Conservation (phyloP, 2,329 filamentous ascomycete species). For the Zymoseptoria brevis region DNA sequence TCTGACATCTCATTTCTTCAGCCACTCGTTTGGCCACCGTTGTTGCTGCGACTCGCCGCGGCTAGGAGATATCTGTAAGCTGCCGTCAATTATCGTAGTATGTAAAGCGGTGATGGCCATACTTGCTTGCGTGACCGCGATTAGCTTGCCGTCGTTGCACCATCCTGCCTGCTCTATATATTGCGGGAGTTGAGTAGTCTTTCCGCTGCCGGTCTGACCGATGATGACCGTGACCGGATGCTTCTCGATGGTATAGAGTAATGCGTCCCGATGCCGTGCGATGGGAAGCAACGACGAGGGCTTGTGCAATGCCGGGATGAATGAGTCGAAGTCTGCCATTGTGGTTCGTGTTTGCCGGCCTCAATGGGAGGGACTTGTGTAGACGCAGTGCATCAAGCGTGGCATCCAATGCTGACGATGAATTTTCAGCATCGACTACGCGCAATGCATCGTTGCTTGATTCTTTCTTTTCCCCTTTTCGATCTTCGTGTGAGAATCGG, state of each 20-base stretch:
- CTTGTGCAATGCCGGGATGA: conserved; percentile 79
- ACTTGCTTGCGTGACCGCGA: conserved; percentile 83
- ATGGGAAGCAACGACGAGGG: conserved; percentile 79
- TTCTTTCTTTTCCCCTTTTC: not conserved
- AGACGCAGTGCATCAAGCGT: not conserved
- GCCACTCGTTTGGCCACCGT: conserved; percentile 84
- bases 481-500: not conserved
- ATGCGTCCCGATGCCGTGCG: conserved; percentile 65
- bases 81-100: conserved; percentile 20
- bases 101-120: conserved; percentile 12
- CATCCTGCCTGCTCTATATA: conserved; percentile 83
- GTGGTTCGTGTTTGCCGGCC: not conserved
- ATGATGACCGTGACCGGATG: conserved; percentile 80
- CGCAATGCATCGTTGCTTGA: not conserved
- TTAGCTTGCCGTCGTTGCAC: conserved; percentile 72
- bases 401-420: not conserved
- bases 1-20: conserved; percentile 74
- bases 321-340: conserved; percentile 35
- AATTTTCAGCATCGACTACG: not conserved
- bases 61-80: conserved; percentile 46
- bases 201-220: conserved; percentile 89
- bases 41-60: conserved; percentile 80
- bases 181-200: conserved; percentile 92
- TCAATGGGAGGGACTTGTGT: not conserved
- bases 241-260: conserved; percentile 82